phyloP scores from a whole-genome alignment of 148 eudicot species.

The Rheum nobile region DNA sequence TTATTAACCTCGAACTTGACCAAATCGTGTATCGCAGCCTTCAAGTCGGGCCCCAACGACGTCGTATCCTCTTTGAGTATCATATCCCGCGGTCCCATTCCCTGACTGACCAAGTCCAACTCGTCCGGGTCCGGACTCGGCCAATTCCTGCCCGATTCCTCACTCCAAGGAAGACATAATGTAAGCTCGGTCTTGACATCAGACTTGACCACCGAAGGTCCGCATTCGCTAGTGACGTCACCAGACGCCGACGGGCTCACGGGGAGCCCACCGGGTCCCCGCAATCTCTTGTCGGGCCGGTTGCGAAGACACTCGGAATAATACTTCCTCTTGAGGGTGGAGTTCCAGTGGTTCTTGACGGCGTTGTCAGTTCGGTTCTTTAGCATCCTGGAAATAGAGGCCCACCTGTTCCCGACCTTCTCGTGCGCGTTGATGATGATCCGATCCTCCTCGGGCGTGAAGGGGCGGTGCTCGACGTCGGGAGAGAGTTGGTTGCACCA shows the following conservation, averaged over 20 bases:
- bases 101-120: too few relatives aligned
- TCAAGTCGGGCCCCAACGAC: too few relatives aligned
- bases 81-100: too few relatives aligned
- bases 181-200: not conserved
- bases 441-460: slow-evolving; percentile 35
- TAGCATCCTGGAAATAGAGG: slow-evolving; percentile 39
- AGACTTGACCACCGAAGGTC: not conserved
- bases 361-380: slow-evolving; percentile 50
- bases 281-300: not conserved
- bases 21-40: too few relatives aligned
- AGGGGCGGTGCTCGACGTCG: slow-evolving; percentile 35
- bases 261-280: not conserved
- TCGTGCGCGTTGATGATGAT: slow-evolving; percentile 36
- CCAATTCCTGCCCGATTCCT: not conserved
- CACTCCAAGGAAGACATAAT: not conserved
- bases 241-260: too few relatives aligned
- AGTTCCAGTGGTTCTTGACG: slow-evolving; percentile 49
- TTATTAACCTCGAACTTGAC: too few relatives aligned
- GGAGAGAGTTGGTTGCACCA: slow-evolving; percentile 60
- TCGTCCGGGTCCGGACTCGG: not conserved
- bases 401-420: slow-evolving; percentile 42
- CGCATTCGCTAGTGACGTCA: not conserved
- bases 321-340: slow-evolving; percentile 38
- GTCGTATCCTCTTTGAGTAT: too few relatives aligned
- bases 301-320: not conserved